phyloP scores from a whole-genome alignment of 2,329 filamentous ascomycete species.

The Hypoxylon sp. region DNA sequence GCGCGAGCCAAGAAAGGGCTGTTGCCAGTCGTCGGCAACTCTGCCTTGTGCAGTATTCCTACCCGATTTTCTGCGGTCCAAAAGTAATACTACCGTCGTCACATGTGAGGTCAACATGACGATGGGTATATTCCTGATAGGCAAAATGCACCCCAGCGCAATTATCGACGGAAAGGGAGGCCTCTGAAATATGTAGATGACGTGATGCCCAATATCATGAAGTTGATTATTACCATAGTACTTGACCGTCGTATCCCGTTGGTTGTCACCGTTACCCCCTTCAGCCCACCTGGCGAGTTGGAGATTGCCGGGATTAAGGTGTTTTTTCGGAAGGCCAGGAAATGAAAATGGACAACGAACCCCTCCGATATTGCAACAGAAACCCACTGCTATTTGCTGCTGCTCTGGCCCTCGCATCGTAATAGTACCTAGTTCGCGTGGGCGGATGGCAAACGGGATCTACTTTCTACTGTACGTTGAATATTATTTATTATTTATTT shows the following conservation, averaged over 20 bases:
- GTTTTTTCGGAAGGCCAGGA: constrained; percentile 25
- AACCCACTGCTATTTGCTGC: constrained; percentile 19
- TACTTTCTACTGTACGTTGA: constrained; percentile 9
- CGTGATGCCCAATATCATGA: constrained; percentile 39
- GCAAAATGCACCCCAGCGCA: constrained; percentile 30
- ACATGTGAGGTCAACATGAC: constrained; percentile 28
- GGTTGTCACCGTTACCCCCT: constrained; percentile 23
- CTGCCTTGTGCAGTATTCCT: constrained; percentile 17
- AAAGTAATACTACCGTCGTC: constrained; percentile 4
- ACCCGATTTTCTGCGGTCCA: not conserved
- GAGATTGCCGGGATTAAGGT: constrained; percentile 33
- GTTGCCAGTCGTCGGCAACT: constrained; percentile 19
- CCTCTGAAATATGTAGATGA: constrained; percentile 28
- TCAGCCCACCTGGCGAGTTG: constrained; percentile 29
- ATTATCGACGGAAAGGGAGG: constrained; percentile 22
- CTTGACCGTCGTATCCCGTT: constrained; percentile 31
- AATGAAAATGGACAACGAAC: constrained; percentile 23
- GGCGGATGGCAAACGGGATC: constrained; percentile 15
- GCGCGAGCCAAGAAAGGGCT: constrained; percentile 33
- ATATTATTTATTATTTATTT: constrained; percentile 11
- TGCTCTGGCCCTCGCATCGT: constrained; percentile 9
- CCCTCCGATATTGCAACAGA: constrained; percentile 16
- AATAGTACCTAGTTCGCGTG: not conserved
- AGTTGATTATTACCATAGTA: constrained; percentile 19
- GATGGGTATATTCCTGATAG: constrained; percentile 22